Base-by-base conservation (phyloP, 2,329 filamentous ascomycete genomes). In the Massarina eburnea region DNA sequence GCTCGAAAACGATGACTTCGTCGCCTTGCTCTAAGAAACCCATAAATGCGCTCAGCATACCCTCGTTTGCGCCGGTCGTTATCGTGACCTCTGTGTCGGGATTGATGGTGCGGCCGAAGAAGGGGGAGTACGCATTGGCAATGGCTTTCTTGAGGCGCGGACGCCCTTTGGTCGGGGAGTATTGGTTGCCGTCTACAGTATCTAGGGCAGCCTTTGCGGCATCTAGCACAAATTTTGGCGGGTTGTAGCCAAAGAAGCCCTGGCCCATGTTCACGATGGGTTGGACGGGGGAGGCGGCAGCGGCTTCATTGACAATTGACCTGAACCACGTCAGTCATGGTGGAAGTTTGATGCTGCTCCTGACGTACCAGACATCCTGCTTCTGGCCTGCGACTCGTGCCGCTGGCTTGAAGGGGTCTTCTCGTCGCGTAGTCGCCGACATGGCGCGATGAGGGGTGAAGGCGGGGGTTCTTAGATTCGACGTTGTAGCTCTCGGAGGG, bases 31-130 rank as follows among this genome's bases (percentile, higher is more conserved):
- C 94, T 47, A 99, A 84, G 61, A 99, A 99, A 2, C 82, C 94
- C 94, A 99, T 97, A 66, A 99, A 97, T 0, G 91, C 94, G 66
- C 89, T 92, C 55, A 99, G 78, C 90, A 97, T 97, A 61, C 80
- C 86, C 73, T 95, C 89, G 62, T 95, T 95, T 32, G 89, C 89
- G 34, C 89, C 89, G 0, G 92, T 97, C 4, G 94, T 97, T 68
- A 99, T 90, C 18, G 90, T 91, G 49, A 99, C 87, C 69, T 99
- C 94, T 2, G 86, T 96, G 29, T 96, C 89, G 0, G 92, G 89
- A 69, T 99, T 80, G 35, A 99, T 72, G 52, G 80, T 77, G 43
- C 88, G 83, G 27, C 89, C 90, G 77, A 95, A 97, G 70, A 86
- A 86, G 1, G 91, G 89, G 12, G 90, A 88, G 75, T 99, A 99